Base-by-base conservation (phyloP, 345 rosid species). In the Brassica juncea region DNA sequence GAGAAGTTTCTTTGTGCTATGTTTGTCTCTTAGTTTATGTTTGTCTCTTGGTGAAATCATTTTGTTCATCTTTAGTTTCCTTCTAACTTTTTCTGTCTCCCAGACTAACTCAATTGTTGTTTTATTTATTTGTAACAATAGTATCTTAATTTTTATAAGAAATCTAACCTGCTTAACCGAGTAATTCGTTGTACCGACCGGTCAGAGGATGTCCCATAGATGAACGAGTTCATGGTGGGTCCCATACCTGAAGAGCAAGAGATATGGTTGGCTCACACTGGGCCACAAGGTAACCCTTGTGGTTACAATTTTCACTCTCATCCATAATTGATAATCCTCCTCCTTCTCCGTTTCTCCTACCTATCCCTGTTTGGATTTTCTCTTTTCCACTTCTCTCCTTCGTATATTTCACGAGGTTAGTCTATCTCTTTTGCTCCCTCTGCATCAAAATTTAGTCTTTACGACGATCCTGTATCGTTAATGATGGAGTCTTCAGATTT, bases 181-280 rank as follows among this genome's bases (percentile, higher is more conserved):
- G 8, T 11, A 10, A 59, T 59, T 59, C 32, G 25, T 27, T 25
- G n/a, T 59, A 4, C 32, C 64, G 32, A 27, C 64, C 64, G 64
- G 30, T 25, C 15, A 60, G 34, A 60, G 21, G 32, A 12, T 2
- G 19, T 27, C 35, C 66, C 66, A 28, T 9, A 12, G 0, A 25
- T 8, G n/a, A 21, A 25, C 16, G n/a, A 21, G 14, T 42, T 21
- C 5, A 61, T n/a, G 3, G 31, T 47, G 32, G 61, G 70, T 4
- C 39, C 70, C 62, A 49, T 11, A 47, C 4, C 2, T 19, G 19
- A 19, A 19, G 19, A 19, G 19, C 19, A 19, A 19, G 42, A 67
- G 73, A 78, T 2, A 6, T 75, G 72, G 80, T 75, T 81, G 84
- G 84, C 81, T 75, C 49, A 65, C 73, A 76, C 77, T 81, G 77